Conservation (phyloP, 805 yeast species). For the Ogataea sp. region DNA sequence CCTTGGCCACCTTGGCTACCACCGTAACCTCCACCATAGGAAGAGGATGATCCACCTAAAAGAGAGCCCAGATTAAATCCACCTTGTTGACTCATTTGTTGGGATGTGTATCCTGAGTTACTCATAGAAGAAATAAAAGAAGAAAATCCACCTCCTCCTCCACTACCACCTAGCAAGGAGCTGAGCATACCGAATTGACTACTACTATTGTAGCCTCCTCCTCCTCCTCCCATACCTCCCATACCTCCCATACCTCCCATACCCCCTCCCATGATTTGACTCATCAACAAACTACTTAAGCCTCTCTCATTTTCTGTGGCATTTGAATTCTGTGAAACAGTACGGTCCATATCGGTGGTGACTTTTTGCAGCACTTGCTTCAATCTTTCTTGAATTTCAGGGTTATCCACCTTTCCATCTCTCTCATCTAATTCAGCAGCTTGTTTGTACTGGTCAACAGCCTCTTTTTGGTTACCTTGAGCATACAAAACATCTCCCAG, state of each 20-base stretch:
- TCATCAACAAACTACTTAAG: slow-evolving; percentile 17
- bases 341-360: slow-evolving; percentile 13
- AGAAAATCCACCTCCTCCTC: slow-evolving; percentile 1
- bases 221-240: slow-evolving; percentile 7
- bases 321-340: slow-evolving; percentile 14
- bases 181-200: neutral
- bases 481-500: slow-evolving; percentile 19
- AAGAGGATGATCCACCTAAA: too few relatives aligned
- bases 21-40: too few relatives aligned
- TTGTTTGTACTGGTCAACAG: slow-evolving; percentile 19
- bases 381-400: slow-evolving; percentile 22
- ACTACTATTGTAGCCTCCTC: slow-evolving; percentile 9
- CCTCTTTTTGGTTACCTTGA: slow-evolving; percentile 16
- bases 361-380: slow-evolving; percentile 14
- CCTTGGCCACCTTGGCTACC: too few relatives aligned
- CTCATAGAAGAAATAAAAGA: too few relatives aligned
- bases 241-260: slow-evolving; percentile 10
- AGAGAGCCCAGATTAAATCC: too few relatives aligned
- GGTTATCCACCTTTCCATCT: slow-evolving; percentile 23
- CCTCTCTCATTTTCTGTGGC: slow-evolving; percentile 20
- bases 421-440: slow-evolving; percentile 24
- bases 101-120: too few relatives aligned
- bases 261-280: slow-evolving; percentile 17
- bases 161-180: too few relatives aligned
- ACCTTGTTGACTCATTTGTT: too few relatives aligned